Evolutionary conservation across 2,329 filamentous ascomycete genomes (phyloP), one percentile per base, ranked within the genome.

Genomic region (Claviceps sp.): DNA sequence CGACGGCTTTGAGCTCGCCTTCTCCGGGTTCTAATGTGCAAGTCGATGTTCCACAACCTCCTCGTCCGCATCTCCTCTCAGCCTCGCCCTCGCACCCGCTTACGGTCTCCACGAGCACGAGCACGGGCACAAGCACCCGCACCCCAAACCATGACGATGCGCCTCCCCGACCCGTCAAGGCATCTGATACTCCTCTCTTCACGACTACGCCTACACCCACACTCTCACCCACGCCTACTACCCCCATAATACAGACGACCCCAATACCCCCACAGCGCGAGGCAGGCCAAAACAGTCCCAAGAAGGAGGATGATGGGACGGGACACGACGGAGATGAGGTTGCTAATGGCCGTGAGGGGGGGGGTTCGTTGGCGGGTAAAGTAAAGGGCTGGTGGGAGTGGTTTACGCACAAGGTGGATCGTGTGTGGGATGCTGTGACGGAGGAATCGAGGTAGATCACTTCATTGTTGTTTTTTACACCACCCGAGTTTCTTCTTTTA

Each of bases 341-440:
- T 48, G 7, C 49, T 55, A 13, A 54, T 57, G 11, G 55, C 47
- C 7, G 57, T 58, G 20, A 42, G 5, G n/a, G 5, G 52, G 58
- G 2, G 5, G 60, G 64, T 4, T 60, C 61, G 2, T 57, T 63
- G 5, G 57, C 65, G 1, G 61, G 65, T 30, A n/a, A 47, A 37
- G 61, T 65, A 16, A 61, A 72, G 54, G 63, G 64, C 4, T 67
- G 73, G 37, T 78, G 75, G 73, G 66, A 74, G 48, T 79, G 76
- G 76, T 58, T 79, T 13, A 72, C 67, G 2, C 71, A 69, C 38
- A 72, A 77, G 55, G 60, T 78, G 13, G 67, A 65, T 37, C 63
- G 72, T 37, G 63, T 71, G 22, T 76, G 72, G 74, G 63, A 67
- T 40, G 72, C 74, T 58, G 64, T 77, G 18, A 68, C 59, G 13